phyloP scores from a whole-genome alignment of 169 alveolate species.

The Plasmodium fragile region DNA sequence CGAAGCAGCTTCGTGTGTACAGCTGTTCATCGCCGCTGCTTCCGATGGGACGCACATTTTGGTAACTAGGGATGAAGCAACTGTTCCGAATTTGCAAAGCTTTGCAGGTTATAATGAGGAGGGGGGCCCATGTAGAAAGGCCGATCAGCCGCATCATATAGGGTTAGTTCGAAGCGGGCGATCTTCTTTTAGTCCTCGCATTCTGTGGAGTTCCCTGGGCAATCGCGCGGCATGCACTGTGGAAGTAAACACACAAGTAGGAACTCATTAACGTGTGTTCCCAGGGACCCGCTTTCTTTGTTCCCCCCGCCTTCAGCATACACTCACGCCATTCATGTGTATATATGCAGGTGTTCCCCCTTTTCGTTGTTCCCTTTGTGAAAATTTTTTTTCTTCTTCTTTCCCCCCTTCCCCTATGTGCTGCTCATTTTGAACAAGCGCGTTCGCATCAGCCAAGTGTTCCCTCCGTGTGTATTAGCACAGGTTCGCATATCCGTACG shows the following conservation, averaged over 20 bases:
- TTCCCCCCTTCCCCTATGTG: neutral
- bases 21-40: neutral
- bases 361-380: neutral
- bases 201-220: neutral
- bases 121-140: neutral
- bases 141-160: neutral
- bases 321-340: neutral
- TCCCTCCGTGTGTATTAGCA: neutral
- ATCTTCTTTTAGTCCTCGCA: neutral
- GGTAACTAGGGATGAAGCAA: neutral
- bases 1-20: neutral
- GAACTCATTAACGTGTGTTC: neutral
- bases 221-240: neutral
- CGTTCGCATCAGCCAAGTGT: neutral
- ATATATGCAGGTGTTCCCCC: neutral
- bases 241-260: neutral
- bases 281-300: neutral
- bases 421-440: neutral
- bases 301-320: neutral
- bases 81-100: neutral
- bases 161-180: neutral
- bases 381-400: no score
- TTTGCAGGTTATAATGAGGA: neutral
- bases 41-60: neutral
- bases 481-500: neutral